Evolutionary conservation across 805 yeast genomes (phyloP).

Genomic region (Kazachstania kunashirensis): DNA sequence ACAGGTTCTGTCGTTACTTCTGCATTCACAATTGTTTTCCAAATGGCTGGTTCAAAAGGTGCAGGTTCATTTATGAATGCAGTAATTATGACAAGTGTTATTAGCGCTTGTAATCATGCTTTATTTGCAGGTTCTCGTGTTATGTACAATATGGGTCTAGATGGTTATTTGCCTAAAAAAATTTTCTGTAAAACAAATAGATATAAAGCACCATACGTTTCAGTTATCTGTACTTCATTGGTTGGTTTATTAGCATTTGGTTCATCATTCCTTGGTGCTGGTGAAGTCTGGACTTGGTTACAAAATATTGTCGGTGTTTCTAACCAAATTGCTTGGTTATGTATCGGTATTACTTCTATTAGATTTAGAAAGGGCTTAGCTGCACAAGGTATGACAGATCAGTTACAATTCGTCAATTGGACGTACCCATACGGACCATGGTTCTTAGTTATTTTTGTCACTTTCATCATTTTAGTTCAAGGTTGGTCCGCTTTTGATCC

Average conservation of each 20-base stretch:
- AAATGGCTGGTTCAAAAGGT: constrained; percentile 44
- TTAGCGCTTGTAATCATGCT: constrained; percentile 48
- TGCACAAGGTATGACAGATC: constrained; percentile 35
- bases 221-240: constrained; percentile 41
- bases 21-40: constrained; percentile 38
- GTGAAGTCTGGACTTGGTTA: constrained; percentile 44
- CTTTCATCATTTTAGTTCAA: constrained; percentile 40
- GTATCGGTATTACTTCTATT: constrained; percentile 40
- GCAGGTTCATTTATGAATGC: constrained; percentile 45
- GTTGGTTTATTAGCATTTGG: constrained; percentile 53
- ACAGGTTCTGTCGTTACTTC: constrained; percentile 31
- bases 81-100: constrained; percentile 44
- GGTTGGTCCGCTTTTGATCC: constrained; percentile 46
- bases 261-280: constrained; percentile 45
- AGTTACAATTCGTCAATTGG: constrained; percentile 38
- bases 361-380: constrained; percentile 40
- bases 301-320: constrained; percentile 46
- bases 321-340: constrained; percentile 43
- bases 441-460: constrained; percentile 35
- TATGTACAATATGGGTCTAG: constrained; percentile 40
- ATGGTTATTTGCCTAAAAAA: constrained; percentile 30
- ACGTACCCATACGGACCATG: constrained; percentile 45
- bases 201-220: constrained; percentile 40
- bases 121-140: constrained; percentile 43
- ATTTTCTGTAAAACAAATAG: constrained; percentile 34